Percentiles rank a stretch among this genome's conserved stretches.
These are phyloP conservation scores for Annulohypoxylon truncatum DNA, from an alignment of 2,329 filamentous ascomycete genomes.

Conservation along the genomic window DNA sequence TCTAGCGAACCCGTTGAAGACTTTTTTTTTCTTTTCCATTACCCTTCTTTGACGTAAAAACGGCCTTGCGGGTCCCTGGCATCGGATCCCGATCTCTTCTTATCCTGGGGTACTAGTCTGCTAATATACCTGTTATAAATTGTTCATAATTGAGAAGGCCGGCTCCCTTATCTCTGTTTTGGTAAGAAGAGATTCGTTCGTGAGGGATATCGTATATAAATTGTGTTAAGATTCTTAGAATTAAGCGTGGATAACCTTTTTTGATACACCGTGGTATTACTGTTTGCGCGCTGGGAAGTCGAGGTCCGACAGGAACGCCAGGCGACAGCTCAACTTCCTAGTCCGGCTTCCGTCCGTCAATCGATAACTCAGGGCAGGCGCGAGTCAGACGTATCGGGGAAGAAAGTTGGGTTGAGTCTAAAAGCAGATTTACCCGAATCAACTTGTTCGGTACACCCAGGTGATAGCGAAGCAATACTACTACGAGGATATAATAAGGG, in stretches of 20 bases:
- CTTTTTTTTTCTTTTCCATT: slow-evolving; percentile 23
- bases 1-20: slow-evolving; percentile 35
- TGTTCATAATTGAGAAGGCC: background rate
- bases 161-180: background rate
- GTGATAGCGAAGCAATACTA: background rate
- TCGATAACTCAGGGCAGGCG: background rate
- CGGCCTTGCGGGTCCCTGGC: slow-evolving; percentile 13
- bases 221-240: background rate
- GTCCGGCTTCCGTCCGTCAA: background rate
- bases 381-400: background rate
- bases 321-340: background rate
- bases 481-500: background rate
- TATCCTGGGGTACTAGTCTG: background rate
- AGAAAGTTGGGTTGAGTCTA: background rate
- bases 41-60: slow-evolving; percentile 34
- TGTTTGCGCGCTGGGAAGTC: background rate
- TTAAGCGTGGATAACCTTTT: background rate
- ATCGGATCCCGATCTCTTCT: slow-evolving; percentile 19
- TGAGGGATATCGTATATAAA: background rate
- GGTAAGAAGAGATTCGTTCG: background rate
- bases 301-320: background rate
- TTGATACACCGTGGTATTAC: background rate
- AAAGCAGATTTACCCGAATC: background rate
- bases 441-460: background rate
- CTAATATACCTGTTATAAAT: no score